phyloP scores from a whole-genome alignment of 2,329 filamentous ascomycete genomes.

The Pseudogymnoascus sp. region DNA sequence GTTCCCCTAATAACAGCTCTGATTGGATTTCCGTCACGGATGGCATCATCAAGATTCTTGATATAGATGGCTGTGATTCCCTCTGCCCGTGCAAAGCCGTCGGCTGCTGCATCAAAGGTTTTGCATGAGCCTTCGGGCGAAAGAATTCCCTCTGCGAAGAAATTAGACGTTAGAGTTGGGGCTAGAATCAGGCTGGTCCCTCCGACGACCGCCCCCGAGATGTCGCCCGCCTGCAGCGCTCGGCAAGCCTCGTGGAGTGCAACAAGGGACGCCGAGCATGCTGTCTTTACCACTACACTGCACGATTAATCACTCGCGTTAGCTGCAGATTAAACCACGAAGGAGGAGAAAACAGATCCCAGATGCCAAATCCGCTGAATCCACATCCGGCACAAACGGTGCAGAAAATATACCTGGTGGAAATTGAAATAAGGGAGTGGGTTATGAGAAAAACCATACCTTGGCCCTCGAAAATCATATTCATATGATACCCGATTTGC shows the following conservation, averaged over 20 bases:
- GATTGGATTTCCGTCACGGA: constrained; percentile 35
- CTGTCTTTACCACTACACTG: too few species aligned
- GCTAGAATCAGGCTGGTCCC: too few species aligned
- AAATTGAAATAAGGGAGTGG: too few species aligned
- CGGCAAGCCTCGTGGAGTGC: too few species aligned
- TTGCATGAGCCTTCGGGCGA: constrained; percentile 26
- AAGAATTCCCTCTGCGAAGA: constrained; percentile 19
- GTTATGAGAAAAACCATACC: not conserved
- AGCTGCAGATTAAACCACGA: too few species aligned
- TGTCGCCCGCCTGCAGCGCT: too few species aligned
- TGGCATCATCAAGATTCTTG: constrained; percentile 34
- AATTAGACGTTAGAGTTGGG: too few species aligned
- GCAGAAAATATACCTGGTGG: constrained; percentile 20
- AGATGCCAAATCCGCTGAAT: too few species aligned
- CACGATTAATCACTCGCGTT: too few species aligned
- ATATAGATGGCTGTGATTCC: constrained; percentile 34
- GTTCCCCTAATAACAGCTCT: constrained; percentile 35
- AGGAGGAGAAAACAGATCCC: too few species aligned
- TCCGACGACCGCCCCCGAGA: too few species aligned
- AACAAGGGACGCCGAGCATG: too few species aligned
- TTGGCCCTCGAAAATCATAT: not conserved
- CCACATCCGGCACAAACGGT: not conserved
- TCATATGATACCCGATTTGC: not conserved
- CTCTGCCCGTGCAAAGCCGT: constrained; percentile 41
- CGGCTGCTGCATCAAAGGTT: constrained; percentile 32